Evolutionary conservation across 176 grass and related monocot genomes (phyloP).

Genomic region (Triticum monococcum): DNA sequence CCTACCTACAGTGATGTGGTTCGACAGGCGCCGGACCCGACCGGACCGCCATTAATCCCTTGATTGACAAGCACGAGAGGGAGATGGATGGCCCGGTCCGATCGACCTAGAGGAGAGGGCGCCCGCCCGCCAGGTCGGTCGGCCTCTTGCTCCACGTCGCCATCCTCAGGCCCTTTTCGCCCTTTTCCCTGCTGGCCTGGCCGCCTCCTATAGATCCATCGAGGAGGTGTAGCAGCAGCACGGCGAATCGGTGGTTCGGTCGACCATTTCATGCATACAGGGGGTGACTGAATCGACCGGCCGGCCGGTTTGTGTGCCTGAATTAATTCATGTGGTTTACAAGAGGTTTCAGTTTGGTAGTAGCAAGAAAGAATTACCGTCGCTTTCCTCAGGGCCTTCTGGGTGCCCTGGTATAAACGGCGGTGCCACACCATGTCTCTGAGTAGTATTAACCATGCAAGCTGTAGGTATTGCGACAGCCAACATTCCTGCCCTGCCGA

Average conservation of each 20-base stretch:
- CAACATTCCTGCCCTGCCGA: neutral
- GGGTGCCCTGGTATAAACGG: neutral
- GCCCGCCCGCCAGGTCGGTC: neutral
- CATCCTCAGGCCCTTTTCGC: neutral
- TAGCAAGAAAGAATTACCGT: neutral
- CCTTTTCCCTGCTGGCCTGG: neutral
- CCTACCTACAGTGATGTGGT: slow-evolving; percentile 54
- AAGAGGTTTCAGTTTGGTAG: neutral
- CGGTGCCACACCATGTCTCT: too few relatives aligned
- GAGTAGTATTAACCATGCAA: too few relatives aligned
- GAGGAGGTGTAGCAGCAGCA: neutral
- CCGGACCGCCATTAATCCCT: neutral
- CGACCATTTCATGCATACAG: neutral
- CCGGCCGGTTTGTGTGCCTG: neutral
- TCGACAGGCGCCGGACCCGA: slow-evolving; percentile 3
- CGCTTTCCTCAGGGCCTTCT: neutral
- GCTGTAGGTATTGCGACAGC: neutral
- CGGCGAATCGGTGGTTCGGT: neutral
- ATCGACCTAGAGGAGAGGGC: neutral
- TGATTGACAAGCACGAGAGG: neutral
- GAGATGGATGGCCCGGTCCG: neutral
- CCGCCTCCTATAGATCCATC: neutral
- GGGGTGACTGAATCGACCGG: neutral
- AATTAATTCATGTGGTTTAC: slow-evolving; percentile 17
- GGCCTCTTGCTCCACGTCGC: neutral